phyloP scores from a whole-genome alignment of 148 eudicot genomes.

The Cornus kousa region DNA sequence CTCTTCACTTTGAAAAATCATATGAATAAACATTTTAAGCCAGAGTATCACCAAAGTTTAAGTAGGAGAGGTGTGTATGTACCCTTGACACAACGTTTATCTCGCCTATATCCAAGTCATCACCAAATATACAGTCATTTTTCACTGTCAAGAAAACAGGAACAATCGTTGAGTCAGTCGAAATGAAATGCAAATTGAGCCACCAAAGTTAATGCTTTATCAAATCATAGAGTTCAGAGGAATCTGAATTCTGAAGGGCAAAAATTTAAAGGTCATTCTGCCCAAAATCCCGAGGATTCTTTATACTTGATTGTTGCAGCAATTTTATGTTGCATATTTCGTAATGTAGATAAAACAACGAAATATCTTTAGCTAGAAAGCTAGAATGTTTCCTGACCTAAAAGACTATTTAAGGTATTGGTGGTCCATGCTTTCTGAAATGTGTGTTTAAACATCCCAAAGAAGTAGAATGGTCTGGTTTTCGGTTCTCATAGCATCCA shows the following conservation, averaged over 20 bases:
- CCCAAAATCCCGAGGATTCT: neutral
- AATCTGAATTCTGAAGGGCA: neutral
- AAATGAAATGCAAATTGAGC: neutral
- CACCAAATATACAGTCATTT: slow-evolving; percentile 94
- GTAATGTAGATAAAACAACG: too few relatives aligned
- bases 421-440: neutral
- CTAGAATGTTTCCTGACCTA: too few relatives aligned
- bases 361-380: too few relatives aligned
- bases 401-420: neutral
- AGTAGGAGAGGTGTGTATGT: slow-evolving; percentile 9
- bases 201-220: neutral
- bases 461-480: neutral
- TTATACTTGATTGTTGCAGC: too few relatives aligned
- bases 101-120: slow-evolving; percentile 74
- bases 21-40: neutral
- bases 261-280: neutral
- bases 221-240: too few relatives aligned
- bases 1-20: neutral
- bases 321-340: too few relatives aligned
- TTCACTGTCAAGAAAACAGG: slow-evolving; percentile 59
- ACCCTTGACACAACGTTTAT: slow-evolving; percentile 83
- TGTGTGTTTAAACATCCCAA: neutral
- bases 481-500: neutral
- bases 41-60: neutral
- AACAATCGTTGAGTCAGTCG: neutral